Evolutionary conservation across 768 basidiomycete genomes (phyloP), one percentile per base, ranked within the genome.

Genomic region (Auricularia auricula-judae): DNA sequence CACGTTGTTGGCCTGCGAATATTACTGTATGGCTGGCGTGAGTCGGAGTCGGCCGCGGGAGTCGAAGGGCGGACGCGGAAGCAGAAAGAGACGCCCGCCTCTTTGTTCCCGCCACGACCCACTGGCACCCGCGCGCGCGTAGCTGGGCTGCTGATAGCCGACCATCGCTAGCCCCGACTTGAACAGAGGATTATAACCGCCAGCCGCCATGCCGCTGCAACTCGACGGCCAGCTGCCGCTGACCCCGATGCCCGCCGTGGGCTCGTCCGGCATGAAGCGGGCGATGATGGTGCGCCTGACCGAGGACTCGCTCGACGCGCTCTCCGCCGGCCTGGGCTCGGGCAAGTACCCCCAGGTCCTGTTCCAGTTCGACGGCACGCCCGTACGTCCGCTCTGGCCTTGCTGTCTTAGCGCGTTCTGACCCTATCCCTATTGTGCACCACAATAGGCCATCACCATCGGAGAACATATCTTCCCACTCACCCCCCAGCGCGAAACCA

Each of bases 211-310:
- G 89, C 87, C 88, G 5, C 81, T 91, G 33, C 87, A 89, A 0
- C 70, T 73, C 47, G 76, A 79, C 68, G 75, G 77, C 1, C 75
- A 79, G 10, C 79, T 89, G 54, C 78, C 86, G 8, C 79, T 91
- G 53, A 78, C 80, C 68, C 78, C 84, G 1, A 76, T 77, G 58
- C 82, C 83, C 39, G 85, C 82, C 66, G 76, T 81, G 0, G 71
- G 80, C 39, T 82, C 83, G 39, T 79, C 86, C 3, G 83, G 81
- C 65, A 84, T 84, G 12, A 89, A 88, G 77, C 80, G 81, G 33
- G 89, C 89, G 60, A 85, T 90, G 83, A 77, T 91, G 61, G 81
- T 91, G 47, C 85, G 88, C 64, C 80, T 91, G 81, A 84, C 89
- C 3, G 79, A 82, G 39, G 86, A 89, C 72, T 84, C 86, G 0